Evolutionary conservation across 371 early-diverging fungal genomes (phyloP).

Genomic region (Entomophthora muscae): DNA sequence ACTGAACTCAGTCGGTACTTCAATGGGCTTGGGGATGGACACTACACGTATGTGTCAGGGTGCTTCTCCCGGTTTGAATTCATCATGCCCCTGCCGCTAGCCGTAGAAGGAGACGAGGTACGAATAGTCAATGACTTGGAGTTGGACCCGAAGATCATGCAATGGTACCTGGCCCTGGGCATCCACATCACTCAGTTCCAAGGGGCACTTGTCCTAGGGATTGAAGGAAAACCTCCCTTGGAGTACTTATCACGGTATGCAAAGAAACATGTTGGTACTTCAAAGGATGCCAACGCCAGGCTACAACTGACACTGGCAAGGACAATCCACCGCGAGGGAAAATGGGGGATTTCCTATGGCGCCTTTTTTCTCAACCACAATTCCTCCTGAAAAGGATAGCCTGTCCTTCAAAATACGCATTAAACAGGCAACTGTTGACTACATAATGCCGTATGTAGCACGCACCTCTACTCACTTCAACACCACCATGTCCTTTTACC

Average conservation of each 20-base stretch:
- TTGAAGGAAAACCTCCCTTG: not conserved
- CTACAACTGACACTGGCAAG: not conserved
- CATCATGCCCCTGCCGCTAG: not conserved
- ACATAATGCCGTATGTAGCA: too few species aligned
- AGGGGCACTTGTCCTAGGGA: not conserved
- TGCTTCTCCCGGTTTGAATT: not conserved
- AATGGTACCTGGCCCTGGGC: not conserved
- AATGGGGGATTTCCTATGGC: not conserved
- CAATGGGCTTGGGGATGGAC: not conserved
- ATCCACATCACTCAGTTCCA: not conserved
- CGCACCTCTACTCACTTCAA: too few species aligned
- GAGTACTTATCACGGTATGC: not conserved
- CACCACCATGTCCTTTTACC: too few species aligned
- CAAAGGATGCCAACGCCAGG: not conserved
- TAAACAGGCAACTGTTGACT: too few species aligned
- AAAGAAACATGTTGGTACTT: not conserved
- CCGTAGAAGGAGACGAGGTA: not conserved
- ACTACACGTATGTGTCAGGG: not conserved
- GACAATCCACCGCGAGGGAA: not conserved
- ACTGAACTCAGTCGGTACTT: not conserved
- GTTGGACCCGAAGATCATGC: not conserved
- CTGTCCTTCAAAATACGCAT: not conserved
- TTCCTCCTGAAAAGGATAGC: not conserved
- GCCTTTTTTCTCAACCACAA: not conserved
- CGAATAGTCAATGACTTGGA: not conserved